Conservation (phyloP, 352 stramenopile species). For the Blastocystis hominis region DNA sequence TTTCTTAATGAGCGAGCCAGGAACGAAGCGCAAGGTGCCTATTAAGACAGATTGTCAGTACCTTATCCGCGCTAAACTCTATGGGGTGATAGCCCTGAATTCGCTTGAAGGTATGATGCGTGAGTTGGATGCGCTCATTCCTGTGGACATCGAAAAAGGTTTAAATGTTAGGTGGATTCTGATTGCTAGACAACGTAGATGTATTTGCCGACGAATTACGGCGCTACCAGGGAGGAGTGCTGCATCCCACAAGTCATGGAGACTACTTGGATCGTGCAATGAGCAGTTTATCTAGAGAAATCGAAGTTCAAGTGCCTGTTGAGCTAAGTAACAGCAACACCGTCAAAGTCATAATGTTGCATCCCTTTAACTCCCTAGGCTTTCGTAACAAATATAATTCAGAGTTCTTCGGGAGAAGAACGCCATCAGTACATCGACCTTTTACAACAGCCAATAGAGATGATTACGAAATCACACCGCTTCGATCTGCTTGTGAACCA, state of each 20-base stretch:
- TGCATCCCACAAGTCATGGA: conserved; percentile 51
- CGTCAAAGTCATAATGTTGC: neutral
- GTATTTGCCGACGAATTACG: conserved; percentile 57
- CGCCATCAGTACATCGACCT: conserved; percentile 1
- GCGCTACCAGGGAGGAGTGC: conserved; percentile 32
- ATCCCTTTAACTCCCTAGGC: neutral
- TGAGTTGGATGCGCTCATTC: conserved; percentile 50
- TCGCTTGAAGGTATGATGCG: conserved; percentile 56
- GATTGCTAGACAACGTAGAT: conserved; percentile 50
- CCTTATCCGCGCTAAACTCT: conserved; percentile 45
- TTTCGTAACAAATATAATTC: conserved; percentile 25
- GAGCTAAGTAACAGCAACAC: conserved; percentile 12
- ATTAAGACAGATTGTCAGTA: conserved; percentile 44
- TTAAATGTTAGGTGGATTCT: neutral
- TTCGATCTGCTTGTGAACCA: conserved; percentile 50
- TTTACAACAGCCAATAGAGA: conserved; percentile 49
- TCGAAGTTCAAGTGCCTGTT: conserved; percentile 25
- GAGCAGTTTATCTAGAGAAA: conserved; percentile 54
- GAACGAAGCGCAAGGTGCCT: conserved; percentile 21
- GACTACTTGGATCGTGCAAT: conserved; percentile 48
- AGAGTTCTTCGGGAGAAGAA: conserved; percentile 14
- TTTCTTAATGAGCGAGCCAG: conserved; percentile 26
- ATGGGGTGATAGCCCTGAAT: conserved; percentile 56
- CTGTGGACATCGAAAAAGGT: conserved; percentile 55
- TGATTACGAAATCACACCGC: conserved; percentile 51